phyloP scores from a whole-genome alignment of 2,329 filamentous ascomycete species.

The Clonostachys sp. region DNA sequence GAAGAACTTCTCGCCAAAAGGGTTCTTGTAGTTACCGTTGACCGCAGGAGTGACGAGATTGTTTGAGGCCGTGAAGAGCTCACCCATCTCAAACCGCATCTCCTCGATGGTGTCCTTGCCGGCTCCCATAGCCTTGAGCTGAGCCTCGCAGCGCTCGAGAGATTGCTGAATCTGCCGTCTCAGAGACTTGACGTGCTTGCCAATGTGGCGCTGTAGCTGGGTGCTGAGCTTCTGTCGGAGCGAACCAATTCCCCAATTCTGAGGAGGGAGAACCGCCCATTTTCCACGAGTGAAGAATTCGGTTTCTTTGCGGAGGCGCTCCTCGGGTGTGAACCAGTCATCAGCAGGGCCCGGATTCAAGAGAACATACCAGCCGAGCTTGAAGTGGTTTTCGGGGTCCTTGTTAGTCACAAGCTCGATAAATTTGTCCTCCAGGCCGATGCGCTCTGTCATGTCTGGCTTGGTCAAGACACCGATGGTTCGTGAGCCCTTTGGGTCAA shows the following conservation, averaged over 20 bases:
- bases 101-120: conserved; percentile 47
- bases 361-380: conserved; percentile 46
- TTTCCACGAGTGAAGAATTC: conserved; percentile 45
- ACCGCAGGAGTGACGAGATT: conserved; percentile 49
- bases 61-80: conserved; percentile 46
- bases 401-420: conserved; percentile 47
- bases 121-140: conserved; percentile 43
- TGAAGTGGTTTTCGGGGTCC: conserved; percentile 43
- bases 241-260: conserved; percentile 40
- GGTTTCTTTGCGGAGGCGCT: conserved; percentile 35
- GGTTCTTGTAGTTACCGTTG: conserved; percentile 52
- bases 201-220: conserved; percentile 46
- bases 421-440: conserved; percentile 48
- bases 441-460: conserved; percentile 46
- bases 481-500: conserved; percentile 41
- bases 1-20: conserved; percentile 46
- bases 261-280: conserved; percentile 39
- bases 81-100: conserved; percentile 48
- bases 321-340: conserved; percentile 33
- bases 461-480: conserved; percentile 49
- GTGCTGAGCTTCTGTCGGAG: conserved; percentile 42
- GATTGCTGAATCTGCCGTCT: conserved; percentile 45
- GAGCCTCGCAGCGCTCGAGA: conserved; percentile 39
- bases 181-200: conserved; percentile 44
- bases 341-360: conserved; percentile 44